Conservation (phyloP, 495 filamentous ascomycete species). For the Cudoniella acicularis region DNA sequence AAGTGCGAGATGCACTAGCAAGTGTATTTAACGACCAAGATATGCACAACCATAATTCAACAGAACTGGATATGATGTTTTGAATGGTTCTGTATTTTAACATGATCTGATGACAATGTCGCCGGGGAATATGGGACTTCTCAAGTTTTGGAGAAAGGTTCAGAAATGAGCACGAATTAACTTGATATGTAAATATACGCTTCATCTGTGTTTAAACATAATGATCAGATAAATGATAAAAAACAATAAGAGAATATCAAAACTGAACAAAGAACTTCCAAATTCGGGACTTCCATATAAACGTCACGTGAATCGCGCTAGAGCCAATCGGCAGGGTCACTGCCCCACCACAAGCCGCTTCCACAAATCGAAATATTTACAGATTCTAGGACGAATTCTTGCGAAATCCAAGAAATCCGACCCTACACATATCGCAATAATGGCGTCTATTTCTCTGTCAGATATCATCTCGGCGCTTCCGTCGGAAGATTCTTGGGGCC, state of each 20-base stretch:
- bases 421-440: slow-evolving; percentile 20
- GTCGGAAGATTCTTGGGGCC: slow-evolving; percentile 76
- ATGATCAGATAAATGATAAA: too few relatives aligned
- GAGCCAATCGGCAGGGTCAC: neutral
- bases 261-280: too few relatives aligned
- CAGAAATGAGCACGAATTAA: neutral
- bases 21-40: slow-evolving; percentile 47
- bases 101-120: neutral
- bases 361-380: slow-evolving; percentile 22
- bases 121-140: neutral
- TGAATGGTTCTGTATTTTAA: neutral
- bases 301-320: too few relatives aligned
- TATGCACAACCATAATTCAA: neutral
- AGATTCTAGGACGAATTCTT: slow-evolving; percentile 3
- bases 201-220: too few relatives aligned
- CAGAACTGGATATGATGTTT: slow-evolving; percentile 5
- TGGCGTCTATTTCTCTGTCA: slow-evolving; percentile 37
- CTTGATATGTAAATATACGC: too few relatives aligned
- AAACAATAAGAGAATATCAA: too few relatives aligned
- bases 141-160: neutral
- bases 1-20: slow-evolving; percentile 80
- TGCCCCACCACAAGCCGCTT: neutral
- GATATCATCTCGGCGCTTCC: slow-evolving; percentile 56
- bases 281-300: too few relatives aligned
- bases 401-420: slow-evolving; percentile 2